Evolutionary conservation across 2,329 filamentous ascomycete species (phyloP).

Genomic region (Thyridium curvatum): DNA sequence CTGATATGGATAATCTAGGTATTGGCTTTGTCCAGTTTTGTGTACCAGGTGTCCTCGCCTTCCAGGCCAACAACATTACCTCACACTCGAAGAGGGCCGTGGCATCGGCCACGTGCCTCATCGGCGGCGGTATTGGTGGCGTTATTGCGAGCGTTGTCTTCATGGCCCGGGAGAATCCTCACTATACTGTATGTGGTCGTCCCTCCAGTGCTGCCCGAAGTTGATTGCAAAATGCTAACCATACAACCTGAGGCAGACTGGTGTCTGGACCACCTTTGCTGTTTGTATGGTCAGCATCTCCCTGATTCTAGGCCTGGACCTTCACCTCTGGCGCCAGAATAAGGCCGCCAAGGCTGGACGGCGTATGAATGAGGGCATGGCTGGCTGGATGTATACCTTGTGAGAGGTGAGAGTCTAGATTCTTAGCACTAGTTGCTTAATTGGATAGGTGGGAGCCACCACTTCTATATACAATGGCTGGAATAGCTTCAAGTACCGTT

Average conservation of each 20-base stretch:
- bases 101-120: slow-evolving; percentile 18
- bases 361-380: slow-evolving; percentile 5
- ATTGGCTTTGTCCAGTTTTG: slow-evolving; percentile 19
- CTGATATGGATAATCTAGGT: slow-evolving; percentile 13
- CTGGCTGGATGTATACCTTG: slow-evolving; percentile 7
- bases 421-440: too few relatives aligned
- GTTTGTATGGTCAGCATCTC: slow-evolving; percentile 7
- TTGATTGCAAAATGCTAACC: background rate
- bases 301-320: slow-evolving; percentile 6
- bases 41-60: slow-evolving; percentile 19
- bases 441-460: too few relatives aligned
- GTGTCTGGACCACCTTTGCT: slow-evolving; percentile 7
- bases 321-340: slow-evolving; percentile 6
- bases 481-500: too few relatives aligned
- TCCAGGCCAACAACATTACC: slow-evolving; percentile 23
- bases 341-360: slow-evolving; percentile 6
- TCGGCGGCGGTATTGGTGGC: slow-evolving; percentile 18
- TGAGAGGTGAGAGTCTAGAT: background rate
- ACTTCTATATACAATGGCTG: too few relatives aligned
- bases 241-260: slow-evolving; percentile 1
- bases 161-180: slow-evolving; percentile 12
- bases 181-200: slow-evolving; percentile 8
- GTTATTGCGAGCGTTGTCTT: slow-evolving; percentile 13
- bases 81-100: slow-evolving; percentile 19
- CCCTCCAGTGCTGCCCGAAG: background rate